phyloP scores from a whole-genome alignment of 164 flowering plant genomes.

The Platanus orientalis region DNA sequence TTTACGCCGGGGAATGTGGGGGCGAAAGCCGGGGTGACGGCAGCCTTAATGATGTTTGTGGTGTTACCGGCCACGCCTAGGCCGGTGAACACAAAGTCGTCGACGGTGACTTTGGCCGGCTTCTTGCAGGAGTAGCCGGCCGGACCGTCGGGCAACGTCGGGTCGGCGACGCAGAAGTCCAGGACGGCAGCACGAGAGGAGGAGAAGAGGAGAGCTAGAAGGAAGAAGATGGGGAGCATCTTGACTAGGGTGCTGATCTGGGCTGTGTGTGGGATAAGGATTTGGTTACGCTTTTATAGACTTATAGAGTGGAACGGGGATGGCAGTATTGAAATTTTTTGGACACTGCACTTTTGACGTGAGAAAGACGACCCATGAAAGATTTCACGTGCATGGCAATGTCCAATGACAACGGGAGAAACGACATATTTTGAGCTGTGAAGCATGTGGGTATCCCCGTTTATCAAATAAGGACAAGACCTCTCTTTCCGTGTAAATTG shows the following conservation, averaged over 20 bases:
- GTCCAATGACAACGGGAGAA: background rate
- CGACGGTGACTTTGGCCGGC: constrained; percentile 34
- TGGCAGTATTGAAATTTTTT: too few relatives aligned
- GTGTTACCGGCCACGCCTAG: constrained; percentile 62
- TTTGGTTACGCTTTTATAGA: constrained; percentile 15
- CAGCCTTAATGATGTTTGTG: constrained; percentile 62
- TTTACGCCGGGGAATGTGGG: constrained; percentile 63
- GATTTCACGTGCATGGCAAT: constrained; percentile 15
- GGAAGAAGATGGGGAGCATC: constrained; percentile 21
- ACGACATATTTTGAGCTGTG: constrained; percentile 22
- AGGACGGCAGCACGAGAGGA: constrained; percentile 27
- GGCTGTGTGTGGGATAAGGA: background rate
- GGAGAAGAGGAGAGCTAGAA: constrained; percentile 29
- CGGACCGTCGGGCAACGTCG: constrained; percentile 37
- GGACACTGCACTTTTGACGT: background rate
- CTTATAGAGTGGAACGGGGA: background rate
- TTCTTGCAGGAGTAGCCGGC: constrained; percentile 74
- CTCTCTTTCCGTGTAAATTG: too few relatives aligned
- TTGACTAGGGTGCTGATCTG: background rate
- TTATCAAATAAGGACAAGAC: too few relatives aligned
- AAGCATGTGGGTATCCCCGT: constrained; percentile 27
- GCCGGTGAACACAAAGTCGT: constrained; percentile 64
- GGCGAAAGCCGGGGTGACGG: constrained; percentile 66
- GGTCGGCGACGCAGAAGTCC: constrained; percentile 87
- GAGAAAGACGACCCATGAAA: constrained; percentile 4